A percentile compares a stretch with the other conserved stretches of the same genome.
phyloP scores from a whole-genome alignment of 768 basidiomycete species.

The Lanmaoa rubissima region DNA sequence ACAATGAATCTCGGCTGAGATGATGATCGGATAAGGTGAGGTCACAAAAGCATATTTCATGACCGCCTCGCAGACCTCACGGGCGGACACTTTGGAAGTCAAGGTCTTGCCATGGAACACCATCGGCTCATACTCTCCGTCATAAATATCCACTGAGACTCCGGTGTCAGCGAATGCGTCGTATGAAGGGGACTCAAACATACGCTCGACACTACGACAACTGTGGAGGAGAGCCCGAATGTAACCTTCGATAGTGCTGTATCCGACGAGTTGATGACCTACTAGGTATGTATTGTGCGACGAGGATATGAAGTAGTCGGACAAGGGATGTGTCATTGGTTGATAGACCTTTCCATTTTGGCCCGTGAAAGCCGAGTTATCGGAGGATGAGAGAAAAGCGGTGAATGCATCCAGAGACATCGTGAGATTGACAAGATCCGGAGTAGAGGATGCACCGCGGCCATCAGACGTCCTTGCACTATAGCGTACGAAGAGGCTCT shows the following conservation, averaged over 20 bases:
- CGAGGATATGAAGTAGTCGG: conserved; percentile 85
- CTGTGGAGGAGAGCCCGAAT: conserved; percentile 86
- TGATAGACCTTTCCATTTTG: conserved; percentile 58
- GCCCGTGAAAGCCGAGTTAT: conserved; percentile 63
- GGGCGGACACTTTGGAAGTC: conserved; percentile 77
- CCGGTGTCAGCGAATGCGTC: background rate
- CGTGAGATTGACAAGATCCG: conserved; percentile 11
- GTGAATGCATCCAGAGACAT: conserved; percentile 66
- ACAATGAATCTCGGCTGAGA: conserved; percentile 93
- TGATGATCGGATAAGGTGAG: conserved; percentile 89
- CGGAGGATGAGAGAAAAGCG: conserved; percentile 74
- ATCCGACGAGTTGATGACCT: conserved; percentile 83
- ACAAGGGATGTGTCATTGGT: conserved; percentile 86
- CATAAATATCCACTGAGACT: conserved; percentile 81
- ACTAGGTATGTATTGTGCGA: conserved; percentile 94
- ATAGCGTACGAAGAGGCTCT: conserved; percentile 38
- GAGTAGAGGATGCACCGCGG: background rate
- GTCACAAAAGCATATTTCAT: conserved; percentile 86
- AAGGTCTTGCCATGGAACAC: conserved; percentile 90
- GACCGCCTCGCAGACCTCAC: conserved; percentile 82
- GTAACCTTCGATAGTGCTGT: conserved; percentile 89
- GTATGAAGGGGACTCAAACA: conserved; percentile 29
- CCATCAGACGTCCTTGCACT: conserved; percentile 12
- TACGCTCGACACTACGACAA: conserved; percentile 92
- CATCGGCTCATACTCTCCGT: conserved; percentile 81